Evolutionary conservation across 768 basidiomycete species (phyloP), one percentile per base, ranked within the genome.

Genomic region (Collybiopsis luxurians): DNA sequence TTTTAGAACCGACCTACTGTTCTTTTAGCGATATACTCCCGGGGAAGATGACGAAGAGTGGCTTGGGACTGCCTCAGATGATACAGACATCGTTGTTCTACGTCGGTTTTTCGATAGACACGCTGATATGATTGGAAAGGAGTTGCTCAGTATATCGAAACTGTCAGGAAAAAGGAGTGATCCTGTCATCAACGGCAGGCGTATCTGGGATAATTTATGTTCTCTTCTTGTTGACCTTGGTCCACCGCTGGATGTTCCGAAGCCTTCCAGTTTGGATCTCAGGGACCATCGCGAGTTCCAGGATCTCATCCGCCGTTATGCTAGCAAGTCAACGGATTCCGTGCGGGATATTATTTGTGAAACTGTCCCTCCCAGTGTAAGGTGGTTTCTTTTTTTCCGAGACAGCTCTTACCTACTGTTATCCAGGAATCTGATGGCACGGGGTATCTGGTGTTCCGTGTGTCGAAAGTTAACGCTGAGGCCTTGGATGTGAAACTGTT

Each of bases 81-180:
- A 93, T 60, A 90, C 91, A 0, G 91, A 94, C 64, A 81, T 85
- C 39, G 84, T 92, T 36, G 87, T 93, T 12, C 74, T 92, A 11
- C 91, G 93, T 66, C 84, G 92, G 10, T 92, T 90, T 73, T 86
- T 92, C 64, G 83, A 89, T 63, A 89, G 86, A 58, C 88, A 93
- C 62, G 87, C 89, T 2, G 91, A 93, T 68, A 91, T 90, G 66
- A 87, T 94, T 53, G 92, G 92, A 27, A 91, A 92, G 67, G 91
- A 93, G 62, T 74, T 94, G 4, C 79, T 94, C 13, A 90, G 90
- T 64, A 77, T 85, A 11, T 79, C 84, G 17, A 86, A 84, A 60
- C 78, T 83, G 1, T 74, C 82, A 5, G 64, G 73, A 3, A 85
- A 88, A 42, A 83, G 78, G 21, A 84, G 73, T 24, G 73, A 76